Conservation (phyloP, 306 rosid species). For the Amphicarpaea edgeworthii region DNA sequence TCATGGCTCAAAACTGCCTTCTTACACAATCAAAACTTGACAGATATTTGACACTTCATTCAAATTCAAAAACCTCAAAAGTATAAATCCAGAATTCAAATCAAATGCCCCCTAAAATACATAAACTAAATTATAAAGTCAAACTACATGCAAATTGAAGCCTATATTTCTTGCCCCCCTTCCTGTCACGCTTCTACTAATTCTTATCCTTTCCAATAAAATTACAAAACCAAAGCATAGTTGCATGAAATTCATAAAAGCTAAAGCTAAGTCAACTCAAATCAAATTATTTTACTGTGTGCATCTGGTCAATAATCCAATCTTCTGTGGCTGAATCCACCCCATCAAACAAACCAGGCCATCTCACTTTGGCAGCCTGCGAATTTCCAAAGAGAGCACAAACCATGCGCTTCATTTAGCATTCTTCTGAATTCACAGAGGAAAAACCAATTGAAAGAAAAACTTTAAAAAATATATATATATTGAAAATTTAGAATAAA, state of each 20-base stretch:
- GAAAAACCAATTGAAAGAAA: background rate
- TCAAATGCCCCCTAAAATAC: slow-evolving; percentile 15
- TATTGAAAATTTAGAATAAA: background rate
- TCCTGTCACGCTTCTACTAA: background rate
- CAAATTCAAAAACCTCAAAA: slow-evolving; percentile 10
- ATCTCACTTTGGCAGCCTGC: slow-evolving; percentile 88
- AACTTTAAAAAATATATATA: background rate
- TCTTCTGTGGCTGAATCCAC: slow-evolving; percentile 70
- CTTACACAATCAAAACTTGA: background rate
- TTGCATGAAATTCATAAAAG: slow-evolving; percentile 26
- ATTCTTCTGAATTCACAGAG: background rate
- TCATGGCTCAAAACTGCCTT: slow-evolving; percentile 18
- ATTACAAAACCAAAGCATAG: slow-evolving; percentile 18
- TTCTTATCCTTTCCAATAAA: slow-evolving; percentile 16
- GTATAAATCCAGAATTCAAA: slow-evolving; percentile 10
- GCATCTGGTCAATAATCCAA: slow-evolving; percentile 87
- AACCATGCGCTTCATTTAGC: slow-evolving; percentile 11
- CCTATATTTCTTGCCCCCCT: slow-evolving; percentile 15
- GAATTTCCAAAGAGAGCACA: slow-evolving; percentile 36
- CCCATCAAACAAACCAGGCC: slow-evolving; percentile 74
- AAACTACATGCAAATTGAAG: slow-evolving; percentile 25
- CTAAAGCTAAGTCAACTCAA: slow-evolving; percentile 8
- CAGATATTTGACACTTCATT: slow-evolving; percentile 15
- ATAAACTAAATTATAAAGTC: slow-evolving; percentile 11
- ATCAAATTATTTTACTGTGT: slow-evolving; percentile 54